Evolutionary conservation across 2,329 filamentous ascomycete genomes (phyloP), one percentile per base, ranked within the genome.

Genomic region (Fusarium chlamydosporum): DNA sequence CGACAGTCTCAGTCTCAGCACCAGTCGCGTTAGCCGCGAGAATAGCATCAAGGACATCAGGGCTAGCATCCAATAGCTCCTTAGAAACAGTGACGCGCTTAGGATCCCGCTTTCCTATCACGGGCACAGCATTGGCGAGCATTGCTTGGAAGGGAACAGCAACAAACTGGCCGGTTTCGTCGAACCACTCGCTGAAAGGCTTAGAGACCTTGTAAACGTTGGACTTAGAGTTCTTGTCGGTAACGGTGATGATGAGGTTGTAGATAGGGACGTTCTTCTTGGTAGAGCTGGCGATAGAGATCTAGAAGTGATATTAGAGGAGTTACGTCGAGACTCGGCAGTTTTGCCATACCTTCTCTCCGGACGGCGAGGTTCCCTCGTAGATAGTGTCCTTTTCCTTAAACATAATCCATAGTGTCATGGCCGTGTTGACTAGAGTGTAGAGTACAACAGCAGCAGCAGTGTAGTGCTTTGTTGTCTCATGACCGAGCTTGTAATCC

Each of bases 401-500:
- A 26, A 86, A 85, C 85, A 89, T 92, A 61, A 96, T 88, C 96
- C 96, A 99, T 74, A 89, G 87, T 37, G 92, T 94, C 73, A 98
- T 86, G 4, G 86, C 83, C 31, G 86, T 85, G 77, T 97, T 98
- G 51, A 99, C 82, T 3, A 92, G 53, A 41, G 92, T 89, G 82
- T 99, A 99, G 16, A 90, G 77, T 12, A 85, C 84, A 6, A 98
- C 95, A 5, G 96, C 95, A 38, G 85, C 86, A 4, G 92, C 86
- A 1, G 95, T 96, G 82, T 90, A 95, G 68, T 86, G 82, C 80
- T 96, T 96, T 18, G 94, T 97, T 65, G 81, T 84, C 68, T 97
- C 93, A 86, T 96, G 98, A 73, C 94, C 95, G 47, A 94, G 84
- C 77, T 92, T 93, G 83, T 93, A 97, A 85, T 99, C 96, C 82